These are phyloP conservation scores for Cryptosporidium meleagridis DNA, from an alignment of 169 alveolate genomes.

Conservation along the genomic window DNA sequence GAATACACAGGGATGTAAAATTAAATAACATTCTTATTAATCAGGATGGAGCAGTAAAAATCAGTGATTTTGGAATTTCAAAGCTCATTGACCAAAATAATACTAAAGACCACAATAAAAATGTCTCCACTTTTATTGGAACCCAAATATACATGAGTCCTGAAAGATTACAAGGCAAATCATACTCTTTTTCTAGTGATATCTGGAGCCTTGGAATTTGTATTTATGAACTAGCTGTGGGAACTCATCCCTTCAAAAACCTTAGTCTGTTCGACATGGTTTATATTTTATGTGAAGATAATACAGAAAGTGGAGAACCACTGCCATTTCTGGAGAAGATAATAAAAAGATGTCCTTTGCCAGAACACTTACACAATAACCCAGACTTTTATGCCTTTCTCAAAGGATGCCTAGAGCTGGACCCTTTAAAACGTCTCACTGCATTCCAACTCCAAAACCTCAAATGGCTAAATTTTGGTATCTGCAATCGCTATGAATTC, in stretches of 20 bases:
- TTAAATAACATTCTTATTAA: constrained; percentile 68
- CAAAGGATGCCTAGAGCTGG: constrained; percentile 42
- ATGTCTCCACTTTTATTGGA: constrained; percentile 83
- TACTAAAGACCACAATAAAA: constrained; percentile 37
- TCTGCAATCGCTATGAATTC: constrained; percentile 46
- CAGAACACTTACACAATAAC: constrained; percentile 9
- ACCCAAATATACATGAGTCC: constrained; percentile 88
- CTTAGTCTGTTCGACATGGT: constrained; percentile 69
- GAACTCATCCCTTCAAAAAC: constrained; percentile 83
- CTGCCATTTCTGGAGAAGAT: constrained; percentile 26
- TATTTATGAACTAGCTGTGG: constrained; percentile 85
- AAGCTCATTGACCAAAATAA: constrained; percentile 50
- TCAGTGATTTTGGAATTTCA: constrained; percentile 76
- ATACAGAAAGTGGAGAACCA: neutral
- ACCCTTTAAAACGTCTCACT: constrained; percentile 50
- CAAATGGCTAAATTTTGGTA: constrained; percentile 47
- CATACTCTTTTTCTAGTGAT: constrained; percentile 84
- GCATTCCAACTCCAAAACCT: constrained; percentile 52
- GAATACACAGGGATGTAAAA: constrained; percentile 76
- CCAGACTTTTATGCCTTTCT: constrained; percentile 48
- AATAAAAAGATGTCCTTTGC: constrained; percentile 51
- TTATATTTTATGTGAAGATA: constrained; percentile 53
- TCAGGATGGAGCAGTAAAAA: constrained; percentile 76
- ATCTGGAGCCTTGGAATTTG: constrained; percentile 89
- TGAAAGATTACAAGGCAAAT: constrained; percentile 86